Base-by-base conservation (phyloP, 495 filamentous ascomycete species). In the Aspergillus campestris region DNA sequence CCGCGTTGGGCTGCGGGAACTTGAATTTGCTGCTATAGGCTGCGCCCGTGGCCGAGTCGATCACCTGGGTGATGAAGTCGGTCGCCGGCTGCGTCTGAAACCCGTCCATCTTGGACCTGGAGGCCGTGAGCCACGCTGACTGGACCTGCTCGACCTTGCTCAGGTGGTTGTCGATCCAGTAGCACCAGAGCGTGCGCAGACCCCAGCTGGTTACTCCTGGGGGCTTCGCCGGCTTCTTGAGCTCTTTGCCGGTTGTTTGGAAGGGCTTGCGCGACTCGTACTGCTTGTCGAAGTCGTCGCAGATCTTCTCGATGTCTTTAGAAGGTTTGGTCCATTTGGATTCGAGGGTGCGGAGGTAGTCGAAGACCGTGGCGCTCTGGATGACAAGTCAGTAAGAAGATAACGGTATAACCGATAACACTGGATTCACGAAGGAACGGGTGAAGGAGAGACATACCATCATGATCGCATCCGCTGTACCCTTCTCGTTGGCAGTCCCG, bases 161-260 rank as follows among this genome's bases (percentile, higher is more conserved):
- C 24, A 44, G 34, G 34, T 49, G 47, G 3, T 24, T 28, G 47
- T 49, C 47, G 28, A 49, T 49, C 47, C 47, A 49, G 39, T 49
- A 49, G 47, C 39, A 41, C 47, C 47, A 49, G 28, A 49, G 34
- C n/a, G 47, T 49, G 36, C 47, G 47, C 47, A 49, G n/a, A 18
- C 47, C 40, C 47, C 40, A 49, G 32, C 38, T 27, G 7, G 38
- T 44, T 6, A 49, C n/a, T 10, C 28, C 47, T 12, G 9, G 24
- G 12, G 47, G 40, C n/a, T 32, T 24, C 7, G 31, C 32, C 6
- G 40, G 39, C 34, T 13, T 10, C 34, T 38, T 31, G 15, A 49
- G 47, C 8, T 40, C 34, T 29, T 42, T 42, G 24, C 47, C 47
- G n/a, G 32, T 12, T 30, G 47, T 40, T 13, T 14, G 31, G 29